Conservation (phyloP, 345 rosid genomes). For the Populus davidiana region DNA sequence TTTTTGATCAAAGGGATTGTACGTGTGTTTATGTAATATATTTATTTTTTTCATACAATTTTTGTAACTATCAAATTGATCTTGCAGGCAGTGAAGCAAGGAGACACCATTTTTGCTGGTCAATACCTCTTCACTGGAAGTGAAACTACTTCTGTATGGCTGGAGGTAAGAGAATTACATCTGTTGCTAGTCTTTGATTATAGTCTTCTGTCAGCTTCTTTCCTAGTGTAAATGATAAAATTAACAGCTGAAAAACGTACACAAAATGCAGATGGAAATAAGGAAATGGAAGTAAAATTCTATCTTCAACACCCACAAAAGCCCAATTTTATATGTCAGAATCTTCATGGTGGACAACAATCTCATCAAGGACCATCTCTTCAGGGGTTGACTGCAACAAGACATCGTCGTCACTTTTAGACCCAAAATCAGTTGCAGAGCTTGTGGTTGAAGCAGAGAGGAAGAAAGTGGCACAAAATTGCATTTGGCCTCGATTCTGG, state of each 20-base stretch:
- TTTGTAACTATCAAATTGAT: constrained; percentile 16
- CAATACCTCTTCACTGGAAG: constrained; percentile 96
- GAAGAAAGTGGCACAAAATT: constrained; percentile 21
- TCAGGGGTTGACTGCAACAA: not conserved
- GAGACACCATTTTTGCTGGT: constrained; percentile 92
- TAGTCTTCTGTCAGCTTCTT: not conserved
- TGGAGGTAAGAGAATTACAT: constrained; percentile 56
- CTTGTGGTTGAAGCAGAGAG: constrained; percentile 5
- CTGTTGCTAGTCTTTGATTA: not conserved
- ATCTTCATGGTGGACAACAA: not conserved
- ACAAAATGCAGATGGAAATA: not conserved
- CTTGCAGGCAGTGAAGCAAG: constrained; percentile 78
- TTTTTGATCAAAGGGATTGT: not conserved
- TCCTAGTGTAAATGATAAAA: no score
- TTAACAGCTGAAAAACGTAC: not conserved
- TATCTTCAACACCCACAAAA: not conserved
- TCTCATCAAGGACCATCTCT: constrained; percentile 2
- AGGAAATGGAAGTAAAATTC: not conserved
- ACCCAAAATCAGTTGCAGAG: not conserved
- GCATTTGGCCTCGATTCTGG: constrained; percentile 26
- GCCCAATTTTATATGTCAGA: not conserved
- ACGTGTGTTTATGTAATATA: not conserved
- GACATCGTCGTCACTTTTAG: not conserved
- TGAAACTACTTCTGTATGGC: constrained; percentile 97
- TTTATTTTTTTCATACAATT: not conserved